Evolutionary conservation across 257 asterid genomes (phyloP).

Genomic region (Solanum chmielewskii): DNA sequence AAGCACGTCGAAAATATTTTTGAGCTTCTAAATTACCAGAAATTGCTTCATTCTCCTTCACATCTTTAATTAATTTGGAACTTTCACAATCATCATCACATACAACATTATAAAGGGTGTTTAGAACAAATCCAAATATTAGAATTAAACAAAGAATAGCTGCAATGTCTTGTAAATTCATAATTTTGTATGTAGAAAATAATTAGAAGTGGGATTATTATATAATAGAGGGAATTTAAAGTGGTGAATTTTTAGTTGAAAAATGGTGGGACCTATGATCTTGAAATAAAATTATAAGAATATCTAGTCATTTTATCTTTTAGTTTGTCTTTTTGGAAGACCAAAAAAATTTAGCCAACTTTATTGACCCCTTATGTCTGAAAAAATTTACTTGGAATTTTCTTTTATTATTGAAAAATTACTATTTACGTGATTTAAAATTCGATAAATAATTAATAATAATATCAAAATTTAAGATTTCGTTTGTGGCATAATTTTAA

Average conservation of each 20-base stretch:
- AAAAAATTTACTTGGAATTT: neutral
- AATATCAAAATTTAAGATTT: too few relatives aligned
- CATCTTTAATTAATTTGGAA: neutral
- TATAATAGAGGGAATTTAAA: neutral
- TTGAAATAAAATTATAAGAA: neutral
- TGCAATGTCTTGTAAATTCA: neutral
- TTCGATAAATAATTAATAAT: neutral
- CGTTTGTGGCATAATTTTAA: neutral
- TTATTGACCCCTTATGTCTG: neutral
- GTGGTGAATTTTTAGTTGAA: neutral
- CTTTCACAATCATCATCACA: neutral
- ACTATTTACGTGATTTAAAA: rapidly evolving
- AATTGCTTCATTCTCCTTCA: neutral
- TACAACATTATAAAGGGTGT: neutral
- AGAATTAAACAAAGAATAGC: neutral
- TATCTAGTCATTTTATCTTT: neutral
- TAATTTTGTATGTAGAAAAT: neutral
- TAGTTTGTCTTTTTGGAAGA: neutral
- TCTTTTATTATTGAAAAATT: neutral
- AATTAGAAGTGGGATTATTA: neutral
- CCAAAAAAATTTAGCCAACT: neutral
- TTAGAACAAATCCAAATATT: neutral
- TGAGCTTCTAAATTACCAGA: constrained; percentile 11
- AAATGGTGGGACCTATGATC: neutral
- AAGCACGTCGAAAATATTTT: constrained; percentile 8